Percentiles rank a stretch among this genome's conserved stretches.
These are phyloP conservation scores for Dendrobium nobile DNA, from an alignment of 106 monocot genomes.

Conservation along the genomic window DNA sequence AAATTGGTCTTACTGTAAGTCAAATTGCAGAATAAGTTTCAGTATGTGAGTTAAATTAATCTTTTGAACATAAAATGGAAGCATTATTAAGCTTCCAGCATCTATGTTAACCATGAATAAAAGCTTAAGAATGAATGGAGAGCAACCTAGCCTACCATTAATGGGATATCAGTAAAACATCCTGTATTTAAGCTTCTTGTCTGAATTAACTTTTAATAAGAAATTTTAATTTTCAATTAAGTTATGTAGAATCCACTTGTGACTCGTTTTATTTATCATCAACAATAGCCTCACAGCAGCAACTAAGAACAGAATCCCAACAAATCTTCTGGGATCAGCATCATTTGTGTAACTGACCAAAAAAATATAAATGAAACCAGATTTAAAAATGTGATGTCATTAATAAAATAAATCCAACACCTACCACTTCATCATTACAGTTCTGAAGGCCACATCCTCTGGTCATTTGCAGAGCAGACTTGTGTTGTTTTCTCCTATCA, in stretches of 20 bases:
- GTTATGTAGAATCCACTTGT: not conserved
- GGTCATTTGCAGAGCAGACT: slow-evolving; percentile 19
- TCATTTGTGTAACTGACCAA: not conserved
- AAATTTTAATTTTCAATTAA: not conserved
- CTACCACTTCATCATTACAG: slow-evolving; percentile 46
- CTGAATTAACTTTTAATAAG: not conserved
- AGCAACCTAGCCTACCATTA: not conserved
- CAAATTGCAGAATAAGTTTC: not conserved
- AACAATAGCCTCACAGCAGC: not conserved
- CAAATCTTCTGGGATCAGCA: not conserved
- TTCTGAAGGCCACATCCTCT: slow-evolving; percentile 14
- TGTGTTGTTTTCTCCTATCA: slow-evolving; percentile 34
- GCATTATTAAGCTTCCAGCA: not conserved
- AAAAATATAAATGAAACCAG: not conserved
- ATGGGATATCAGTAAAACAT: not conserved
- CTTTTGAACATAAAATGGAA: not conserved
- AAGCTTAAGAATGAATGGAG: not conserved
- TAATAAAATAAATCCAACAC: slow-evolving; percentile 4
- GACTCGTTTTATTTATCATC: not conserved
- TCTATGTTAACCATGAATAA: not conserved
- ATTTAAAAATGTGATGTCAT: not conserved
- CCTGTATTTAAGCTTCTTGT: not conserved
- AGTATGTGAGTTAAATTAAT: not conserved
- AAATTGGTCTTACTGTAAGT: not conserved
- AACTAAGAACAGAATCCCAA: not conserved